Percentiles rank a stretch among this genome's conserved stretches.
Evolutionary conservation across 768 basidiomycete species (phyloP).

Genomic region (Tylopilus subfusipes): DNA sequence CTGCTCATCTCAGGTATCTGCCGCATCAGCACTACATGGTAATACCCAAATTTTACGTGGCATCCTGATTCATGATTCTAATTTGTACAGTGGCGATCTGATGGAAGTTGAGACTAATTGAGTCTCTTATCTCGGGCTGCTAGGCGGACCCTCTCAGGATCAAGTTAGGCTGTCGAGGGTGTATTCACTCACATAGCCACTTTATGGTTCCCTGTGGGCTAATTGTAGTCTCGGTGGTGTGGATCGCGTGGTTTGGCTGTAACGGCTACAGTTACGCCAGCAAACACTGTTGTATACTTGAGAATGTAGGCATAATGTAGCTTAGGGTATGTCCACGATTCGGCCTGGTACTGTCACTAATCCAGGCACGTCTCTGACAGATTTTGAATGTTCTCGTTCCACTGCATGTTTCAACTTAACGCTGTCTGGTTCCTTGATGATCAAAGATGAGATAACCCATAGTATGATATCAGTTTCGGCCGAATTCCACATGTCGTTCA

Average conservation of each 20-base stretch:
- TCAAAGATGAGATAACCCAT: slow-evolving; percentile 3
- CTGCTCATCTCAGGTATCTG: not conserved
- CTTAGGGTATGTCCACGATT: not conserved
- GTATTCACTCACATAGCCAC: not conserved
- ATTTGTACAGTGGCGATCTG: not conserved
- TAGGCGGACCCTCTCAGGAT: not conserved
- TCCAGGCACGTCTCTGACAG: not conserved
- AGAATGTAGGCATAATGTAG: no score
- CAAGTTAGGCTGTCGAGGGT: not conserved
- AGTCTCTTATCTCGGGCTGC: not conserved
- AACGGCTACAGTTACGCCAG: not conserved
- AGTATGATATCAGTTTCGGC: slow-evolving; percentile 11
- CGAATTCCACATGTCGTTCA: slow-evolving; percentile 1
- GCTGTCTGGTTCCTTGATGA: not conserved
- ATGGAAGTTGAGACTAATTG: slow-evolving; percentile 2
- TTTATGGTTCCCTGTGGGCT: not conserved
- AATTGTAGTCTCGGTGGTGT: not conserved
- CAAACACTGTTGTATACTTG: not conserved
- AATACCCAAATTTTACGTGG: not conserved
- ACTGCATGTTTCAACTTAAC: slow-evolving; percentile 11
- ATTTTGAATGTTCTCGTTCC: not conserved
- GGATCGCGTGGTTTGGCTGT: not conserved
- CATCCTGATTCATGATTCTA: not conserved
- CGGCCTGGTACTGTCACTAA: not conserved
- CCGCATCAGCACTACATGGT: not conserved